A percentile compares a stretch with the other conserved stretches of the same genome.
phyloP scores from a whole-genome alignment of 108 stramenopile species.

The Fragilaria radians region DNA sequence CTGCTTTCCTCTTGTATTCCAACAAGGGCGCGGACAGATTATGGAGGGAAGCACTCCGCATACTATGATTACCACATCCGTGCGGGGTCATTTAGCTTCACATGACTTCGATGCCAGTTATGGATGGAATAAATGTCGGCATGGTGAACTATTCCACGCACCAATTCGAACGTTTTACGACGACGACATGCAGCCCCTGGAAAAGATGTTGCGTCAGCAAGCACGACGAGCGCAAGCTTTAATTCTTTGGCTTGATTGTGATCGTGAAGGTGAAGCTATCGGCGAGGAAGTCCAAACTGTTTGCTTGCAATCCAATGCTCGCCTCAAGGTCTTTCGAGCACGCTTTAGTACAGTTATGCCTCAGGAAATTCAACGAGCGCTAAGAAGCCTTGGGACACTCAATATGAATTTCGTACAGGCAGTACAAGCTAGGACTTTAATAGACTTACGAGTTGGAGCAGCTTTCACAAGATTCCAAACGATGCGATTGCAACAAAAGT shows the following conservation, averaged over 20 bases:
- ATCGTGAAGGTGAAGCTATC: constrained; percentile 96
- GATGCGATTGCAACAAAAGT: constrained; percentile 84
- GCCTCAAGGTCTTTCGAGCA: constrained; percentile 70
- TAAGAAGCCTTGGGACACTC: constrained; percentile 59
- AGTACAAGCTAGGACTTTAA: constrained; percentile 87
- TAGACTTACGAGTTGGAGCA: constrained; percentile 94
- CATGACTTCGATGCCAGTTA: constrained; percentile 62
- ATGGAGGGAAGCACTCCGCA: constrained; percentile 33
- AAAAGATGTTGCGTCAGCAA: constrained; percentile 51
- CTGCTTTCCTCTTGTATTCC: constrained; percentile 55
- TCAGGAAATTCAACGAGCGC: constrained; percentile 79
- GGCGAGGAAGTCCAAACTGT: constrained; percentile 88
- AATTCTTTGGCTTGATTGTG: constrained; percentile 98
- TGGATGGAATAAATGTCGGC: constrained; percentile 68
- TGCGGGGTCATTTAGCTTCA: constrained; percentile 75
- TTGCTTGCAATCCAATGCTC: constrained; percentile 55
- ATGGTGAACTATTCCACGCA: constrained; percentile 68
- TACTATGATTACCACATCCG: constrained; percentile 83
- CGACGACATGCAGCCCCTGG: constrained; percentile 68
- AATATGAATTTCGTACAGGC: constrained; percentile 74
- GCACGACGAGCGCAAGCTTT: constrained; percentile 52
- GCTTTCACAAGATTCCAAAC: constrained; percentile 98
- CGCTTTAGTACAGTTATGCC: constrained; percentile 89
- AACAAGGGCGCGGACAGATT: constrained; percentile 41
- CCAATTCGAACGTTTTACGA: constrained; percentile 62